phyloP scores from a whole-genome alignment of 2,329 filamentous ascomycete species.

The Hypoxylon sp. region DNA sequence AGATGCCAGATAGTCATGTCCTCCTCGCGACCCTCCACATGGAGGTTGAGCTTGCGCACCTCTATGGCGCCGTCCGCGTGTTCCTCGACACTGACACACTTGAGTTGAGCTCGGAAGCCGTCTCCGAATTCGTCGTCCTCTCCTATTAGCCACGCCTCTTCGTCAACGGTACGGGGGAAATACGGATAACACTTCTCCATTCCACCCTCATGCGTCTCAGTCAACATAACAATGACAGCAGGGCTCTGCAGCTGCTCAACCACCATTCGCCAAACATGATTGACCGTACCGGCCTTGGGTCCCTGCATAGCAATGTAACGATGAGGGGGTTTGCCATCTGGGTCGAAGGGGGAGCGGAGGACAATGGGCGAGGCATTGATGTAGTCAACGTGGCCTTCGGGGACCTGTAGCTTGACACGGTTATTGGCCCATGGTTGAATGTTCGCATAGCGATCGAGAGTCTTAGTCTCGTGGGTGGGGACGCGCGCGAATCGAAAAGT shows the following conservation, averaged over 20 bases:
- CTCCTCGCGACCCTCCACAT: constrained; percentile 60
- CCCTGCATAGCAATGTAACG: constrained; percentile 95
- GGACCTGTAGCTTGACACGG: constrained; percentile 83
- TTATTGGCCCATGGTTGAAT: constrained; percentile 92
- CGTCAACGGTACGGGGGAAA: constrained; percentile 73
- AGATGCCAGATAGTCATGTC: constrained; percentile 77
- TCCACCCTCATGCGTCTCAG: constrained; percentile 82
- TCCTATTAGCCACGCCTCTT: constrained; percentile 69
- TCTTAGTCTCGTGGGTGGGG: constrained; percentile 65
- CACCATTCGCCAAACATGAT: constrained; percentile 96
- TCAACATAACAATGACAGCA: constrained; percentile 94
- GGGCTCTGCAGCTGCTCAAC: constrained; percentile 79
- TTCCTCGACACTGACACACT: constrained; percentile 72
- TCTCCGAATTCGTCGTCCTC: constrained; percentile 74
- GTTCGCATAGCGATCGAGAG: constrained; percentile 87
- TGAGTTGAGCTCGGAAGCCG: constrained; percentile 76
- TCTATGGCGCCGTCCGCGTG: constrained; percentile 71
- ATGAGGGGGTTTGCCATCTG: constrained; percentile 55
- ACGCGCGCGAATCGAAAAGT: constrained; percentile 64
- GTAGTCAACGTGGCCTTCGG: constrained; percentile 79
- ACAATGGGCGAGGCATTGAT: constrained; percentile 84
- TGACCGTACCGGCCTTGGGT: constrained; percentile 79
- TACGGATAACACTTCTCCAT: constrained; percentile 91
- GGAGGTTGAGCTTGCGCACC: constrained; percentile 77
- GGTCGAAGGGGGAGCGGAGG: constrained; percentile 61